These are phyloP conservation scores for Laburnicola sp. DNA, from an alignment of 2,329 filamentous ascomycete species.

Conservation along the genomic window DNA sequence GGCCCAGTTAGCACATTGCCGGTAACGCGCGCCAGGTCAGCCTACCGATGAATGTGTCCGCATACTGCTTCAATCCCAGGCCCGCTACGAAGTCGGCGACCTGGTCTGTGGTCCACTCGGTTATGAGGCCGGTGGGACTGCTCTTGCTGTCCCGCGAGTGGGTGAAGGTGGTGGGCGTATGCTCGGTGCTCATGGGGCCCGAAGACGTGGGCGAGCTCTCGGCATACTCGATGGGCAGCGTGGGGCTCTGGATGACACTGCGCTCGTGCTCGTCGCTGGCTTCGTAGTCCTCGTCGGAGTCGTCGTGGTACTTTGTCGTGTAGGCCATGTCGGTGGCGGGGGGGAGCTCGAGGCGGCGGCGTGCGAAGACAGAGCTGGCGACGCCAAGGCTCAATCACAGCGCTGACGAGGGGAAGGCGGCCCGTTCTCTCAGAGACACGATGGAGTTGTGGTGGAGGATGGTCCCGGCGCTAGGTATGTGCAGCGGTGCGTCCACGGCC, in stretches of 20 bases:
- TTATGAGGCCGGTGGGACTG: constrained; percentile 73
- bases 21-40: constrained; percentile 20
- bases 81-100: constrained; percentile 85
- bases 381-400: constrained; percentile 30
- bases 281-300: constrained; percentile 58
- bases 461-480: constrained; percentile 12
- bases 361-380: constrained; percentile 19
- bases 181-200: constrained; percentile 70
- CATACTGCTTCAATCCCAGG: constrained; percentile 80
- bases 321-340: constrained; percentile 40
- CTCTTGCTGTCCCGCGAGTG: constrained; percentile 65
- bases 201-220: constrained; percentile 72
- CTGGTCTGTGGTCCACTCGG: constrained; percentile 82
- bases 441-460: constrained; percentile 17
- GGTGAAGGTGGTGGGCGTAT: constrained; percentile 78
- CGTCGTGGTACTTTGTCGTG: constrained; percentile 67
- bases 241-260: constrained; percentile 65
- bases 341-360: constrained; percentile 10
- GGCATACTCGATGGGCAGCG: constrained; percentile 63
- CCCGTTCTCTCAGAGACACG: constrained; percentile 17
- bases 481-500: constrained; percentile 23
- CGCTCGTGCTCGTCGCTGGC: constrained; percentile 84
- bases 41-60: constrained; percentile 79
- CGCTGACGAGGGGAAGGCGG: constrained; percentile 24
- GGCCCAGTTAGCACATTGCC: constrained; percentile 10